A percentile compares a stretch with the other conserved stretches of the same genome.
phyloP scores from a whole-genome alignment of 2,329 filamentous ascomycete species.

The Aspergillus sp. region DNA sequence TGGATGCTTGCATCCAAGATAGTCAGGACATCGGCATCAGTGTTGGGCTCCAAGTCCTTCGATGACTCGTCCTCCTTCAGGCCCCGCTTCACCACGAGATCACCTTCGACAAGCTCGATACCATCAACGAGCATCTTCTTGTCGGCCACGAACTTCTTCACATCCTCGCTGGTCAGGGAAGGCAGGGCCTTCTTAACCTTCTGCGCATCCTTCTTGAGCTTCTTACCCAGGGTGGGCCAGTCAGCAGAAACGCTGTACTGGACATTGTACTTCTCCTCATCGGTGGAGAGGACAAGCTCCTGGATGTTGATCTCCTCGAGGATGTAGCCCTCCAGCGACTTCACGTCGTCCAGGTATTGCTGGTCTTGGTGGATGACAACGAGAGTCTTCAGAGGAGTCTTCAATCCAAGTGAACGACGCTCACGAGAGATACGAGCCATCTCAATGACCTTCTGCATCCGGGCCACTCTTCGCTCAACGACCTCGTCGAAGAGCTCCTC shows the following conservation, averaged over 20 bases:
- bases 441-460: slow-evolving; percentile 96
- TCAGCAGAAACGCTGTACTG: slow-evolving; percentile 87
- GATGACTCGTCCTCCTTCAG: slow-evolving; percentile 70
- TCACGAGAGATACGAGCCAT: slow-evolving; percentile 83
- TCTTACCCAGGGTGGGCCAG: slow-evolving; percentile 93
- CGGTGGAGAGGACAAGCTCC: slow-evolving; percentile 76
- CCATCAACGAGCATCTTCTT: slow-evolving; percentile 80
- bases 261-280: slow-evolving; percentile 89
- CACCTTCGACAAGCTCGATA: slow-evolving; percentile 76
- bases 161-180: slow-evolving; percentile 71
- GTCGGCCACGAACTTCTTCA: slow-evolving; percentile 71
- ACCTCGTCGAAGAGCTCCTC: slow-evolving; percentile 82
- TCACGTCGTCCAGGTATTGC: slow-evolving; percentile 81
- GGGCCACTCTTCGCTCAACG: slow-evolving; percentile 79
- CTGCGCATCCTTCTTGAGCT: slow-evolving; percentile 90
- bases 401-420: slow-evolving; percentile 77
- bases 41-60: slow-evolving; percentile 78
- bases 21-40: slow-evolving; percentile 83
- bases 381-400: slow-evolving; percentile 85
- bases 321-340: slow-evolving; percentile 82
- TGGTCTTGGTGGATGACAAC: slow-evolving; percentile 82
- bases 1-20: slow-evolving; percentile 83
- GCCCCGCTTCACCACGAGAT: slow-evolving; percentile 77
- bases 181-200: slow-evolving; percentile 91
- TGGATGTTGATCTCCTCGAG: slow-evolving; percentile 87